These are phyloP conservation scores for Boeremia exigua DNA, from an alignment of 2,329 filamentous ascomycete species.

Conservation along the genomic window DNA sequence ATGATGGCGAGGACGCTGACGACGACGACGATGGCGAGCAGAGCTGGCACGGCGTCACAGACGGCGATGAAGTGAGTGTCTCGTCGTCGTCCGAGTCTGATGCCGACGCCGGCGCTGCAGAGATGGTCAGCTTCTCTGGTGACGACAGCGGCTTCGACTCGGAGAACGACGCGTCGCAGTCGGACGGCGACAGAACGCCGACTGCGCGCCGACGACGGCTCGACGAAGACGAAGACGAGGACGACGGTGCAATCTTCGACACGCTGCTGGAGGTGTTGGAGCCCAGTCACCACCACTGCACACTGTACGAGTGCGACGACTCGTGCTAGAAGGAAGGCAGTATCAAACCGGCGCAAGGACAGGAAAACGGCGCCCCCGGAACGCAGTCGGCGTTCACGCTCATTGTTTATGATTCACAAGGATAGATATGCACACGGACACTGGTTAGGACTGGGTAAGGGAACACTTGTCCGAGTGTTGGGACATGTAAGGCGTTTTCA, in stretches of 20 bases:
- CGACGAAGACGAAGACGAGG: constrained; percentile 21
- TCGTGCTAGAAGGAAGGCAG: neutral
- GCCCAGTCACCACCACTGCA: constrained; percentile 13
- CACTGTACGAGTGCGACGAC: constrained; percentile 19
- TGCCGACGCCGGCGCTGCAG: constrained; percentile 34
- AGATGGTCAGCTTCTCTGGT: constrained; percentile 38
- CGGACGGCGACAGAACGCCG: constrained; percentile 16
- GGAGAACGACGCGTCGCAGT: constrained; percentile 34
- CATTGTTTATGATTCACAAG: constrained; percentile 6
- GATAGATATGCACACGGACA: constrained; percentile 3
- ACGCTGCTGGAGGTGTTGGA: constrained; percentile 30
- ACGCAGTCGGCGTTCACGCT: neutral
- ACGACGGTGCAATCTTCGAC: constrained; percentile 28
- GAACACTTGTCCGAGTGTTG: neutral
- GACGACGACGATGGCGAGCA: constrained; percentile 33
- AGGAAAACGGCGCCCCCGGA: neutral
- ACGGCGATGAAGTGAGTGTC: constrained; percentile 26
- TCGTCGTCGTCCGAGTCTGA: constrained; percentile 17
- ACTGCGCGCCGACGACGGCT: constrained; percentile 4
- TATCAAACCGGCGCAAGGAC: neutral
- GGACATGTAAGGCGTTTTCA: neutral
- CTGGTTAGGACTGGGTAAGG: neutral
- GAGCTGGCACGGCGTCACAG: constrained; percentile 33
- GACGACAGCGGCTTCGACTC: constrained; percentile 45
- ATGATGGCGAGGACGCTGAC: constrained; percentile 36